These are phyloP conservation scores for Trebouxia gelatinosa DNA, from an alignment of 163 green algal species.

Conservation along the genomic window DNA sequence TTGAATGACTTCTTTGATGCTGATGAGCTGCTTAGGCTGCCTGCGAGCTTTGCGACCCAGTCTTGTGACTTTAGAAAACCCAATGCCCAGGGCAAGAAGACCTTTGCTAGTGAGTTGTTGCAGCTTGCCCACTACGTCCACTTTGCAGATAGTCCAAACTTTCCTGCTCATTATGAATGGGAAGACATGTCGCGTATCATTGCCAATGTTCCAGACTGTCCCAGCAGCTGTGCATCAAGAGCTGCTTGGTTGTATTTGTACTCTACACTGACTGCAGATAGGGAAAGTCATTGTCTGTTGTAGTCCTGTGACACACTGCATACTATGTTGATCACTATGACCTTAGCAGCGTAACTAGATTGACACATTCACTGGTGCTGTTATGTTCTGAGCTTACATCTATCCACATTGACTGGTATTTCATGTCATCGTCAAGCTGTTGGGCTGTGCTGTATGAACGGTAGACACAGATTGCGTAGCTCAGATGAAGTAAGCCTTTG, in stretches of 20 bases:
- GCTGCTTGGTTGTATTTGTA: slow-evolving; percentile 7
- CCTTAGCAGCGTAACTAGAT: background rate
- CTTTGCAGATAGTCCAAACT: background rate
- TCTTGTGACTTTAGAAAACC: no score
- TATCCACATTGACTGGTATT: no score
- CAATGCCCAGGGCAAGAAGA: no score
- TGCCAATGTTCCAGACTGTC: background rate
- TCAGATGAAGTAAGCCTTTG: no score
- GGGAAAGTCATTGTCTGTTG: background rate
- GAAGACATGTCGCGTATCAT: background rate
- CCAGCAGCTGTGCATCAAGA: background rate
- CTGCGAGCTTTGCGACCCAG: no score
- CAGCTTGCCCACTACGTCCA: slow-evolving; percentile 3
- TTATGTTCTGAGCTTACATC: background rate
- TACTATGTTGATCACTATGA: background rate
- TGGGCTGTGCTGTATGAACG: no score
- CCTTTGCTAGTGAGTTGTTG: background rate
- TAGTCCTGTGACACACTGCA: background rate
- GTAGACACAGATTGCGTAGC: no score
- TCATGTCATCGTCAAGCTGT: background rate
- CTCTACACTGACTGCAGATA: background rate
- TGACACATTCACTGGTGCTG: background rate
- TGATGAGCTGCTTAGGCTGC: no score
- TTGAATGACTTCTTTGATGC: no score
- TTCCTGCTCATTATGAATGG: slow-evolving; percentile 3